Evolutionary conservation across 805 yeast species (phyloP), one percentile per base, ranked within the genome.

Genomic region (Clavispora asparagi): DNA sequence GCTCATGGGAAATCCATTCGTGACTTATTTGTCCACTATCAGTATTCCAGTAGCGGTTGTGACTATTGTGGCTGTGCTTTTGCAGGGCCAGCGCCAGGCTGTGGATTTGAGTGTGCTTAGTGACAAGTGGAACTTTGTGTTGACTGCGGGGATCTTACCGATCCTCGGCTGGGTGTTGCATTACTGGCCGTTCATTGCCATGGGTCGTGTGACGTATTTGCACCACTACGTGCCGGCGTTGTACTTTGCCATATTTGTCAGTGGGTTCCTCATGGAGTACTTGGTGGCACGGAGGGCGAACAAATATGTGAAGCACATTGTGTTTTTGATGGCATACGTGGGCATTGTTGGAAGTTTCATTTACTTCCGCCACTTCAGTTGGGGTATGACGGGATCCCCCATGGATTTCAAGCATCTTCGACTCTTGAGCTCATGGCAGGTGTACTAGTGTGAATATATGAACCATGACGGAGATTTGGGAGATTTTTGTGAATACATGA

Each of bases 1-100:
- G 64, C 51, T 54, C 39, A 48, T 54, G 23, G 92, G 94, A 1
- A 82, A 89, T 27, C 92, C 92, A 10, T 82, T 85, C 36, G 81
- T 86, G 32, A 85, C 90, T 0, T 85, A 89, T 89, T 56, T 63
- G 19, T 54, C 71, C 23, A 68, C 74, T 1, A 44, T 53, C 3
- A 45, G 63, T 16, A 29, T 71, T 16, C 57, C 48, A 0, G 26
- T 58, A 3, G 59, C 65, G 30, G 44, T 59, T 1, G 13, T 61
- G 11, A 58, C 61, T 33, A 43, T 59, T 10, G 11, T 57, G 3
- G 54, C 56, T 5, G 43, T 50, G 12, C 40, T 57, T 1, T 52
- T 59, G 45, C 54, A 50, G 39, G 68, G 70, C 66, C 68, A 62
- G 50, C 63, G 76, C 45, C 74, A 67, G 47, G 47, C 41, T 16